Evolutionary conservation across 495 filamentous ascomycete species (phyloP), one percentile per base, ranked within the genome.

Genomic region (Baudoinia panamericana): DNA sequence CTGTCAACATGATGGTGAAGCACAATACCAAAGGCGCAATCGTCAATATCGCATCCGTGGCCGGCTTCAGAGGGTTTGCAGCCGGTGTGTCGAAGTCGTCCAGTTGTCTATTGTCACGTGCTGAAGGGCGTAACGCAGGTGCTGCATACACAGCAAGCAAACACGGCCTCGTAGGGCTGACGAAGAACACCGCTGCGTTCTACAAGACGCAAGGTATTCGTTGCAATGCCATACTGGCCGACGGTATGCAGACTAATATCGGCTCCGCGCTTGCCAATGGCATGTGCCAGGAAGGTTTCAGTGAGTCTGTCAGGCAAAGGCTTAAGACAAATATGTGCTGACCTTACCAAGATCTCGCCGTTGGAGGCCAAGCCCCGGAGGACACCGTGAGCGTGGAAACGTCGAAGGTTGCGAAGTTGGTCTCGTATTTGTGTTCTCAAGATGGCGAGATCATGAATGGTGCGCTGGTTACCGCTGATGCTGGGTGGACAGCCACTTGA

Each of bases 111-210:
- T 15, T 16, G 51, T 25, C 51, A 15, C 56, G 57, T 45, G 27
- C 48, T 41, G n/a, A n/a, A n/a, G n/a, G n/a, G n/a, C n/a, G n/a
- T n/a, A n/a, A n/a, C n/a, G 16, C 51, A 55, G 73, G 73, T 31
- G 67, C 58, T 4, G 73, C 73, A 5, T 77, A 76, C 46, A 69
- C 71, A 2, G 64, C 63, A 5, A 63, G 62, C 50, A 73, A 73
- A 57, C 64, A 69, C 41, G 70, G 61, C 19, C 50, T 78, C 12
- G 48, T 75, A 10, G 75, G 72, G 4, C 56, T 77, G 45, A 78
- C 75, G 17, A 77, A 78, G 56, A 76, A 67, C 53, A 78, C 73
- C 21, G 74, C 73, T 2, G 63, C 66, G 0, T 72, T 58, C 56
- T 78, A 78, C 53, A 67, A 63, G 0, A 58, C 56, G 27, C 68